A percentile compares a stretch with the other conserved stretches of the same genome.
These are phyloP conservation scores for Lentinula sp. DNA, from an alignment of 768 basidiomycete genomes.

Conservation along the genomic window DNA sequence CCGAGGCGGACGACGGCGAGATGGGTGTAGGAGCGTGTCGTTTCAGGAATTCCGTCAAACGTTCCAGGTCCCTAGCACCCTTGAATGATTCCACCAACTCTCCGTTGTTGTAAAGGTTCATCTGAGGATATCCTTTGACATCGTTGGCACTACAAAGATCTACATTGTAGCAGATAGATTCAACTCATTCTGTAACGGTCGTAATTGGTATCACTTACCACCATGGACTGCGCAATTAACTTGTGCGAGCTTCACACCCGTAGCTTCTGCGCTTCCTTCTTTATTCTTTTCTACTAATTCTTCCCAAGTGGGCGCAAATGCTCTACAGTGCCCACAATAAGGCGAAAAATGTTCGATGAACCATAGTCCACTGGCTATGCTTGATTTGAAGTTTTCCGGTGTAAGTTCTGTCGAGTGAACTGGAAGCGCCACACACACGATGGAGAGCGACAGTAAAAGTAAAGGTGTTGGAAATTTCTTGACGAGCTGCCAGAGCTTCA, in stretches of 20 bases:
- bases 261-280: constrained; percentile 24
- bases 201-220: constrained; percentile 39
- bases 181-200: neutral
- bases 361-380: constrained; percentile 57
- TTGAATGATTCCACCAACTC: constrained; percentile 50
- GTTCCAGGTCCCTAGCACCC: constrained; percentile 44
- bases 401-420: constrained; percentile 9
- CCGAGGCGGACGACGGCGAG: constrained; percentile 11
- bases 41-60: constrained; percentile 51
- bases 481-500: constrained; percentile 6
- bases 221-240: constrained; percentile 76
- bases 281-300: constrained; percentile 50
- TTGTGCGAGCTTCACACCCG: constrained; percentile 63
- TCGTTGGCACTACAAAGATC: constrained; percentile 75
- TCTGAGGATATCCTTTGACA: constrained; percentile 67
- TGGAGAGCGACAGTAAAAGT: neutral
- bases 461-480: neutral
- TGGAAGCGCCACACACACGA: constrained; percentile 2
- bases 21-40: constrained; percentile 25
- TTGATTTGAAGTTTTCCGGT: constrained; percentile 51
- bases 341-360: constrained; percentile 89
- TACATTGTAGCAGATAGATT: constrained; percentile 20
- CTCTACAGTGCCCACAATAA: constrained; percentile 72
- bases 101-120: constrained; percentile 70
- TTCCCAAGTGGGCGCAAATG: constrained; percentile 81